Conservation (phyloP, 2,329 filamentous ascomycete genomes). For the Cladosporium austrohemisphaericum region DNA sequence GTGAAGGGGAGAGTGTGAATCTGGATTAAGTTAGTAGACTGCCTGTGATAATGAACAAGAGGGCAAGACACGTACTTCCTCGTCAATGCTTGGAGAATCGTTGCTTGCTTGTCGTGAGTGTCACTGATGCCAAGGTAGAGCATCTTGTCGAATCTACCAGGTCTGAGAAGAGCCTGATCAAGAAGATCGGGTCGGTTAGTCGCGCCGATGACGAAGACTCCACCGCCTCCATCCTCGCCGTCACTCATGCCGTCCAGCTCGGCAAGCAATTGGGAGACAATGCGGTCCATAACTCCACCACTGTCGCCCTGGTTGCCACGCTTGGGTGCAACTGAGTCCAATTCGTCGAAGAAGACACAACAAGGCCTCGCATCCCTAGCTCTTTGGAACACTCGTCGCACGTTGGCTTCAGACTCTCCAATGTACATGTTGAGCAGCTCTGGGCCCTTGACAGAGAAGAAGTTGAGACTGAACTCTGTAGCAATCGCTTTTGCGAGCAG, state of each 20-base stretch:
- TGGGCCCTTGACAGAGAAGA: conserved; percentile 89
- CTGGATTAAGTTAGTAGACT: conserved; percentile 46
- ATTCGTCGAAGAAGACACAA: conserved; percentile 89
- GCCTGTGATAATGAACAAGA: too few species aligned
- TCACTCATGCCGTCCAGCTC: conserved; percentile 98
- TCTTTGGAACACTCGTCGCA: conserved; percentile 81
- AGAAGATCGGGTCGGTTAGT: conserved; percentile 93
- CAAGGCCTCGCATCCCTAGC: conserved; percentile 82
- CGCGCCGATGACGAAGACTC: conserved; percentile 94
- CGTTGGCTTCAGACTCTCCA: conserved; percentile 88
- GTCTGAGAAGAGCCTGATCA: conserved; percentile 82
- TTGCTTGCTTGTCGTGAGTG: conserved; percentile 93
- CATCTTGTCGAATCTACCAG: conserved; percentile 97
- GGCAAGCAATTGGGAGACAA: conserved; percentile 89
- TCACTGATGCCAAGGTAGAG: conserved; percentile 94
- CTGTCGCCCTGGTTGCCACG: conserved; percentile 95
- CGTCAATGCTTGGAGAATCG: conserved; percentile 88
- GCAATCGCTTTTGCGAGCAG: conserved; percentile 90
- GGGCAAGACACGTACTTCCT: conserved; percentile 80
- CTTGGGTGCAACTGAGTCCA: conserved; percentile 93
- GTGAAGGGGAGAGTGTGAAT: conserved; percentile 75
- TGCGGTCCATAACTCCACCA: conserved; percentile 96
- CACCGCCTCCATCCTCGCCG: conserved; percentile 73
- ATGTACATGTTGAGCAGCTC: conserved; percentile 96
- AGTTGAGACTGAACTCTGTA: conserved; percentile 89